Base-by-base conservation (phyloP, 768 basidiomycete genomes). In the Boletales sp. region DNA sequence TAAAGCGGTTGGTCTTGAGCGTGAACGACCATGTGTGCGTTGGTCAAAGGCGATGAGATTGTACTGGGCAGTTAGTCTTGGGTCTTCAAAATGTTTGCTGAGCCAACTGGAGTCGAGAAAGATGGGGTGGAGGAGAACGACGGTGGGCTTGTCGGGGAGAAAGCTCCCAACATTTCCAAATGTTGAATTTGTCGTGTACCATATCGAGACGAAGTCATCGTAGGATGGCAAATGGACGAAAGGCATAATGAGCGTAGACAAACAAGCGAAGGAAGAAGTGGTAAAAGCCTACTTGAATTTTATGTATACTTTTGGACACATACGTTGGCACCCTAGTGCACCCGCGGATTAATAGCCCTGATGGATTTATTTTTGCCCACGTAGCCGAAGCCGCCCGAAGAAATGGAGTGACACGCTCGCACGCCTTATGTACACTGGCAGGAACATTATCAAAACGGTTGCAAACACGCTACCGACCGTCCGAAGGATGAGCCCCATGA, bases 1-100 rank as follows among this genome's bases (percentile, higher is more conserved):
- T 41, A 72, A 70, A 8, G 76, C 78, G 43, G 69, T 80, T 4
- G 76, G 78, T 46, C 80, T 74, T 53, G 71, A 76, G 3, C 66
- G 64, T 4, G 84, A 85, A 63, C 72, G 75, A 13, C 88, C 88
- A 25, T 74, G 73, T 10, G 77, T 74, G 11, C 89, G 81, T 58
- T 80, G 78, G 64, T 90, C 88, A 62, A 90, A 85, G 7, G 85
- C 84, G 54, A 90, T 82, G 30, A 90, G 63, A 61, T 90, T 90
- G 67, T 76, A 89, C 37, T 71, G 66, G 1, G 67, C 62, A 53
- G 74, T 65, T 21, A 91, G 68, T 38, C 87, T 75, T 0, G 78
- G 77, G 65, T 90, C 87, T 25, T 80, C 80, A 42, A 87, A 76
- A 46, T 89, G 86, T 30, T 75, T 71, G 28, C 75, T 72, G 50